Conservation (phyloP, 305 asterid genomes). For the Solanum hybrid region DNA sequence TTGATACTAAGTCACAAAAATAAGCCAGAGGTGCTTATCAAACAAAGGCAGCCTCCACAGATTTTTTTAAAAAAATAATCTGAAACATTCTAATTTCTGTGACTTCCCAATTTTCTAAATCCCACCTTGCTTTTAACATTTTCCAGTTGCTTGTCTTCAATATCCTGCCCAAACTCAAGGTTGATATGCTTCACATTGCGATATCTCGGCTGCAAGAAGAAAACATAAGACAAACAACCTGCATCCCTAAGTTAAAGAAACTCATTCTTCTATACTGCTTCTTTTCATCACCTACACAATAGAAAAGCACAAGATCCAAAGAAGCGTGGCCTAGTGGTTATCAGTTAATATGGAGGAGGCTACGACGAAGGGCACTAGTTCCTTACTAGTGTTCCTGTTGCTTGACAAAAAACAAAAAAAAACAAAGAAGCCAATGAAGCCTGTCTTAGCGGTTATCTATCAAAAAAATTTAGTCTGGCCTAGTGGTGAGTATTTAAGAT, state of each 20-base stretch:
- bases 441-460: neutral
- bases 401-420: neutral
- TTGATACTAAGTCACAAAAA: neutral
- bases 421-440: neutral
- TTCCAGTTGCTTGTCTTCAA: slow-evolving; percentile 76
- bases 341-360: neutral
- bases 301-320: neutral
- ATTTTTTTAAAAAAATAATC: neutral
- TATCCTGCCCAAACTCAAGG: slow-evolving; percentile 82
- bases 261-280: neutral
- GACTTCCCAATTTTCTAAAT: neutral
- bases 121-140: slow-evolving; percentile 55
- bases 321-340: neutral
- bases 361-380: neutral
- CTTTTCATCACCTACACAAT: neutral
- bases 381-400: neutral
- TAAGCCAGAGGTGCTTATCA: neutral
- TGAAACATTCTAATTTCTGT: neutral
- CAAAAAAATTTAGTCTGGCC: neutral
- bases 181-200: slow-evolving; percentile 70
- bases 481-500: neutral
- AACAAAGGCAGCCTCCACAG: neutral
- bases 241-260: neutral
- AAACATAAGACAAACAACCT: neutral
- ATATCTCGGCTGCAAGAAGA: slow-evolving; percentile 65